Evolutionary conservation across 78 protist species (phyloP), one percentile per base, ranked within the genome.

Genomic region (Guillardia theta): DNA sequence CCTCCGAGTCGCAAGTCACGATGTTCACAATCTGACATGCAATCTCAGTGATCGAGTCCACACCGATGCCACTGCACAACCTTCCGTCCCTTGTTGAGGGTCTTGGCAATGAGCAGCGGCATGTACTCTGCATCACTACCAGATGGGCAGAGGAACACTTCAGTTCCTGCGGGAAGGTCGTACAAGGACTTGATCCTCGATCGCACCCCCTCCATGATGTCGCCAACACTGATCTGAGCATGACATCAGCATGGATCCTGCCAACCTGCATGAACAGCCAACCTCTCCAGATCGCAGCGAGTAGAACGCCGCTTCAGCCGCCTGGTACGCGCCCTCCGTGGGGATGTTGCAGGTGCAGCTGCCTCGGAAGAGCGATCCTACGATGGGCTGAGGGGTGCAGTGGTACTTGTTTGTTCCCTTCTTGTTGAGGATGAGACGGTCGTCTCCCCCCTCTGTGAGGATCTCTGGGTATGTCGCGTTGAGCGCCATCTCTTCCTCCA

Each of bases 101-200:
- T 70, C 83, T 70, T 70, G 83, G 83, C 83, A 24, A 70, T 70
- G 45, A 70, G 83, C 36, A 70, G 45, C 0, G 83, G 83, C 46
- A 70, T 70, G 83, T 70, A 70, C 83, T 70, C 83, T 36, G 83
- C 83, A 43, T 70, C 83, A 43, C 83, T 33, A 24, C 83, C 83
- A 33, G 83, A 70, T 36, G 83, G 83, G 83, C 83, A 70, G 0
- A 24, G n/a, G 83, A 70, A 70, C 41, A 70, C 83, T 43, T 70
- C 83, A 15, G 83, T 70, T 36, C 83, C 83, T 22, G 83, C 46
- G 4, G 83, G 83, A 22, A 70, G 83, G 5, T 12, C 0, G 41
- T 22, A 18, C 4, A 70, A 1, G 8, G 9, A 24, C 83, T 70
- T 70, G 27, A 70, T 12, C 83, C 22, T 12, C 83, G 83, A 70